A percentile compares a stretch with the other conserved stretches of the same genome.
Conservation (phyloP, 164 flowering plant species). For the Magnolia officinalis region DNA sequence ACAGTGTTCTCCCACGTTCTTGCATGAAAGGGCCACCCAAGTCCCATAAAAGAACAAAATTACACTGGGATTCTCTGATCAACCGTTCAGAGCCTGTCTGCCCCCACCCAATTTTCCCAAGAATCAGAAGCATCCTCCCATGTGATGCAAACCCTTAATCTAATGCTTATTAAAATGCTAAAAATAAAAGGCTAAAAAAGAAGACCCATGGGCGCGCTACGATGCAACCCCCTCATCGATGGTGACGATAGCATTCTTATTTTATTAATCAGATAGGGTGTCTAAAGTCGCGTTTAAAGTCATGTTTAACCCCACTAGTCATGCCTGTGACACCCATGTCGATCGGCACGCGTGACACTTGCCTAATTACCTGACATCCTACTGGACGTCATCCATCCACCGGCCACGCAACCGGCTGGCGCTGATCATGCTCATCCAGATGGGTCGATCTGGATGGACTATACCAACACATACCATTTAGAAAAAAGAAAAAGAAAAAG, state of each 20-base stretch:
- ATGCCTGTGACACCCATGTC: constrained; percentile 5
- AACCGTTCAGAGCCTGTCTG: constrained; percentile 11
- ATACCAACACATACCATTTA: background rate
- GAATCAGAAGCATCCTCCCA: constrained; percentile 25
- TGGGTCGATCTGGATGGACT: constrained; percentile 8
- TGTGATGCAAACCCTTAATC: constrained; percentile 19
- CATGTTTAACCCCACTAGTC: background rate
- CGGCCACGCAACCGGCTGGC: constrained; percentile 6
- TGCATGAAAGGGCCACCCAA: constrained; percentile 22
- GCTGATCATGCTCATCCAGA: background rate
- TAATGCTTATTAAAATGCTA: background rate
- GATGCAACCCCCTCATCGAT: constrained; percentile 7
- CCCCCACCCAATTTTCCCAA: constrained; percentile 5
- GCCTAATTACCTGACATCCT: constrained; percentile 13
- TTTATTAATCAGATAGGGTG: background rate
- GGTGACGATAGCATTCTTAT: constrained; percentile 10
- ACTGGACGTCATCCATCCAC: constrained; percentile 16
- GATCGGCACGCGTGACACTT: constrained; percentile 27
- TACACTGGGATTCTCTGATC: constrained; percentile 35
- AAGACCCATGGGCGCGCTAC: background rate
- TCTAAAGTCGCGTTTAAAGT: constrained; percentile 1
- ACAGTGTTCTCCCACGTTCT: constrained; percentile 33
- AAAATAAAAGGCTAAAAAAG: background rate
- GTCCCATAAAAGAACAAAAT: constrained; percentile 30
- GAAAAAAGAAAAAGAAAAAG: no score